phyloP scores from a whole-genome alignment of 164 flowering plant species.

The Chimonanthus salicifolius region DNA sequence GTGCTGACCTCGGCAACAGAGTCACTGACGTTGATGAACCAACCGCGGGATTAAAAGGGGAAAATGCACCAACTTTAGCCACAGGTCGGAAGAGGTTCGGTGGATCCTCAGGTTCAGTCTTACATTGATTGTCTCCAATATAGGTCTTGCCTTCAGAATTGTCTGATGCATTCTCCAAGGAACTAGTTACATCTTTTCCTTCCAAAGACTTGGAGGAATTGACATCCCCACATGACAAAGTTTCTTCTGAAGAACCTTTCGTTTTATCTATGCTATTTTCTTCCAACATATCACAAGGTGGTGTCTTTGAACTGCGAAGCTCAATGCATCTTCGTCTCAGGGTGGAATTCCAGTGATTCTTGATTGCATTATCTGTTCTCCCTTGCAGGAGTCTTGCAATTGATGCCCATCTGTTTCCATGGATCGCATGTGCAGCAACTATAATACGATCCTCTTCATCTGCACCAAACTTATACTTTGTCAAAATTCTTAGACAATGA shows the following conservation, averaged over 20 bases:
- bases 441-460: conserved; percentile 81
- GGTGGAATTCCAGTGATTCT: conserved; percentile 96
- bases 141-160: conserved; percentile 23
- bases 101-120: conserved; percentile 23
- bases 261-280: conserved; percentile 52
- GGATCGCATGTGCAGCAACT: conserved; percentile 67
- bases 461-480: conserved; percentile 26
- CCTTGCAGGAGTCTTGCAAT: conserved; percentile 81
- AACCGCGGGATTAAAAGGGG: conserved; percentile 27
- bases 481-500: conserved; percentile 7
- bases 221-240: conserved; percentile 53
- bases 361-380: conserved; percentile 88
- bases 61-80: conserved; percentile 73
- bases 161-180: conserved; percentile 30
- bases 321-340: conserved; percentile 56
- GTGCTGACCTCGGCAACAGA: conserved; percentile 20
- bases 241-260: conserved; percentile 78
- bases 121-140: conserved; percentile 18
- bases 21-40: conserved; percentile 24
- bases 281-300: conserved; percentile 31
- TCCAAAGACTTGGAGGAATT: conserved; percentile 44
- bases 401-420: conserved; percentile 92
- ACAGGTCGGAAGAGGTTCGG: conserved; percentile 62
- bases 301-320: conserved; percentile 23
- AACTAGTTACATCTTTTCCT: conserved; percentile 35